Evolutionary conservation across 208 protist genomes (phyloP), one percentile per base, ranked within the genome.

Genomic region (Porcisia hertigi): DNA sequence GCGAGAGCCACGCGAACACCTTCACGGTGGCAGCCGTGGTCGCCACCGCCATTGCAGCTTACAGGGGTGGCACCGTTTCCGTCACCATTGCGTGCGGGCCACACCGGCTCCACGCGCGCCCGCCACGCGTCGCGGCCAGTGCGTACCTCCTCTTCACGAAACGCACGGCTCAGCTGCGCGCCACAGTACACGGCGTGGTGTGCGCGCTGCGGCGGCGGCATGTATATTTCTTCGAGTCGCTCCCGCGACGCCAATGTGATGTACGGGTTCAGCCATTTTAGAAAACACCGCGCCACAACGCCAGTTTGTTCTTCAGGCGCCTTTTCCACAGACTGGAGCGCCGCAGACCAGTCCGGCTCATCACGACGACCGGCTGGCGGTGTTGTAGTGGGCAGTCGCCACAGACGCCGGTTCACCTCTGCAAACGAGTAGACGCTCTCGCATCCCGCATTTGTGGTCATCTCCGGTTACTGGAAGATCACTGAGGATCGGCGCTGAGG

Each of bases 181-280:
- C 85, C 88, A 82, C 70, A 92, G 53, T 67, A 82, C 71, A 41
- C 75, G 9, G 67, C 75, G 47, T 59, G 70, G 55, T 59, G 65
- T 60, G 34, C 71, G 59, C 39, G 79, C 80, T 62, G 71, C 70
- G 53, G 74, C 47, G 70, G 77, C 49, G 87, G 81, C 47, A 84
- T 73, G 57, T 71, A 78, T 9, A 69, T 75, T 25, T 64, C 76
- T 30, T 86, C 73, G 47, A 82, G 39, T 16, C 60, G 66, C 41
- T 86, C 83, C 57, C 77, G 81, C 23, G 63, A 78, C 25, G 86
- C 86, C 0, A 85, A 78, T 2, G 59, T 57, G 5, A 90, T 79
- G 47, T 88, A 80, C 0, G 76, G 78, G 4, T 76, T 52, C 14
- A 83, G 70, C 88, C 88, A 90, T 5, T 67, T 85, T 69, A 89